A percentile compares a stretch with the other conserved stretches of the same genome.
phyloP scores from a whole-genome alignment of 2,329 filamentous ascomycete genomes.

The Sphaerulina populicola region DNA sequence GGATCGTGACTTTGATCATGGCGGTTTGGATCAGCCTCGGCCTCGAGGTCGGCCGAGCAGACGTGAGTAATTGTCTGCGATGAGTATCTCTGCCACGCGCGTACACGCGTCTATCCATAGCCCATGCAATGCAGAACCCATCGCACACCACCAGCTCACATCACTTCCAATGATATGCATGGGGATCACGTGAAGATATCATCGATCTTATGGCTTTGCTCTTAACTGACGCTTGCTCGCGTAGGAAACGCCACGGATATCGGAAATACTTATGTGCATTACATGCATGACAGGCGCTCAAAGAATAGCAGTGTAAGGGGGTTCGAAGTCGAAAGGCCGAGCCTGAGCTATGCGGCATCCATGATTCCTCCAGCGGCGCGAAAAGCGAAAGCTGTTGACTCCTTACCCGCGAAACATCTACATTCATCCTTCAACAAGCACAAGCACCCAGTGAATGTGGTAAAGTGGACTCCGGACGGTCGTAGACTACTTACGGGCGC shows the following conservation, averaged over 20 bases:
- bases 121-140: background rate
- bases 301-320: constrained; percentile 63
- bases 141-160: background rate
- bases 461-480: constrained; percentile 95
- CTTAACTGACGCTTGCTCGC: constrained; percentile 12
- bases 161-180: background rate
- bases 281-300: constrained; percentile 74
- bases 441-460: constrained; percentile 93
- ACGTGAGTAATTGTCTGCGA: constrained; percentile 15
- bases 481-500: constrained; percentile 84
- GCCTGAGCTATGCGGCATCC: constrained; percentile 81
- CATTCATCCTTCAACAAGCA: constrained; percentile 99
- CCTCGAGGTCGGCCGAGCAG: constrained; percentile 23
- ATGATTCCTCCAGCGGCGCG: constrained; percentile 80
- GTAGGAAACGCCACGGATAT: constrained; percentile 32
- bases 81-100: background rate
- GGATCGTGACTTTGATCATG: constrained; percentile 25
- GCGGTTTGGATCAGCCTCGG: constrained; percentile 22
- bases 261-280: constrained; percentile 49
- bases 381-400: constrained; percentile 66
- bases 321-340: constrained; percentile 75
- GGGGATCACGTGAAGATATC: background rate
- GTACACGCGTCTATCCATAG: background rate
- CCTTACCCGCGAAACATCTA: constrained; percentile 86
- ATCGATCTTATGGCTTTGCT: background rate